Evolutionary conservation across 345 rosid species (phyloP), one percentile per base, ranked within the genome.

Genomic region (Eucalyptus rudis): DNA sequence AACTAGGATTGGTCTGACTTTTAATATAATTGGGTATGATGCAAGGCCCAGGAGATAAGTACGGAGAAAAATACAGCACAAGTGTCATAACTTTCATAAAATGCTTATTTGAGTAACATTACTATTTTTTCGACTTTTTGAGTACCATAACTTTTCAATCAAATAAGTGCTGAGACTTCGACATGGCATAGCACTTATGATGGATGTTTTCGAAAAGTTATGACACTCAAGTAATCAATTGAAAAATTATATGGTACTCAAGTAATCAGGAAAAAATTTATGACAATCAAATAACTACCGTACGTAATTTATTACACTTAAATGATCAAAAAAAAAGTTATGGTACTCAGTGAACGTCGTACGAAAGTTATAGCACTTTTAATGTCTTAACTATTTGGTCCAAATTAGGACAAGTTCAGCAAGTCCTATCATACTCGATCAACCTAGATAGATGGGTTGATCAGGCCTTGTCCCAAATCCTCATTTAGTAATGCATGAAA

Each of bases 81-180:
- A 56, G 6, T 56, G 29, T 0, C 62, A 56, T 56, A 56, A 56
- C 5, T 56, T 56, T 56, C 13, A 56, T 56, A 56, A 4, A 56
- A 24, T 0, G 29, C 6, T 56, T 56, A 56, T 25, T 56, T 56
- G 6, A 56, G 3, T 56, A 10, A 10, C 62, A 25, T 25, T 4
- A 56, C 29, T 0, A 10, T 4, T 0, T 56, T 56, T 56, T 56
- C 1, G 0, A 56, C 62, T 0, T 0, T 56, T 56, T 56, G 62
- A 25, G 29, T 56, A 13, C 13, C 62, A 10, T 56, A 56, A 24
- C 12, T 56, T 52, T 52, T 22, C 62, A 56, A 56, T 54, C 25
- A 7, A 0, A 19, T 54, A 54, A 20, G 27, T 54, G 27, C 0
- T 1, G 27, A 12, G 27, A 22, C 3, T 56, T 0, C 1, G 1